phyloP scores from a whole-genome alignment of 495 filamentous ascomycete genomes.

The Astrothelium subdiscretum region DNA sequence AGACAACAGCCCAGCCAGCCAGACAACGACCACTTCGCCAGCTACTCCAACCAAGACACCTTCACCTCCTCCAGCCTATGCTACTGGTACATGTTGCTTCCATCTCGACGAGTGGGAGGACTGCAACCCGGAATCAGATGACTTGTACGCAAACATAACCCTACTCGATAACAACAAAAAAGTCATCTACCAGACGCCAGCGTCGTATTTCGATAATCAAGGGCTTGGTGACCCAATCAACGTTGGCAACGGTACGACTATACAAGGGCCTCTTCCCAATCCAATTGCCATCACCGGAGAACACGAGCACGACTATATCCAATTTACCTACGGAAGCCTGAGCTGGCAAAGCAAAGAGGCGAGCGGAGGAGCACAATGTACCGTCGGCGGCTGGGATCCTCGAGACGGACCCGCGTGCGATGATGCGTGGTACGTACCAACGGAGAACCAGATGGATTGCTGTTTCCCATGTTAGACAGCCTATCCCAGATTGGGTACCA shows the following conservation, averaged over 20 bases:
- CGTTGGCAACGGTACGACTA: neutral
- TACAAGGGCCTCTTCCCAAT: neutral
- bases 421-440: neutral
- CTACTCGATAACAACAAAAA: neutral
- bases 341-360: slow-evolving; percentile 5
- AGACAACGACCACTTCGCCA: neutral
- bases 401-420: neutral
- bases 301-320: slow-evolving; percentile 14
- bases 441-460: slow-evolving; percentile 1
- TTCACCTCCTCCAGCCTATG: neutral
- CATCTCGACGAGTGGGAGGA: slow-evolving; percentile 1
- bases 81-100: neutral
- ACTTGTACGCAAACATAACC: neutral
- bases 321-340: slow-evolving; percentile 10
- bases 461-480: neutral
- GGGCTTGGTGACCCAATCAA: neutral
- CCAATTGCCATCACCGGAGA: slow-evolving; percentile 10
- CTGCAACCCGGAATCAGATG: neutral
- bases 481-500: neutral
- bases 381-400: neutral
- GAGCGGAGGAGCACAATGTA: slow-evolving; percentile 8
- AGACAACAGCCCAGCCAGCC: neutral
- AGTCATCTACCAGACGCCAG: neutral
- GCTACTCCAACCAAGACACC: neutral
- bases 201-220: neutral